Evolutionary conservation across 1,139 yeast genomes (phyloP).

Genomic region (Geotrichum histeridarum): DNA sequence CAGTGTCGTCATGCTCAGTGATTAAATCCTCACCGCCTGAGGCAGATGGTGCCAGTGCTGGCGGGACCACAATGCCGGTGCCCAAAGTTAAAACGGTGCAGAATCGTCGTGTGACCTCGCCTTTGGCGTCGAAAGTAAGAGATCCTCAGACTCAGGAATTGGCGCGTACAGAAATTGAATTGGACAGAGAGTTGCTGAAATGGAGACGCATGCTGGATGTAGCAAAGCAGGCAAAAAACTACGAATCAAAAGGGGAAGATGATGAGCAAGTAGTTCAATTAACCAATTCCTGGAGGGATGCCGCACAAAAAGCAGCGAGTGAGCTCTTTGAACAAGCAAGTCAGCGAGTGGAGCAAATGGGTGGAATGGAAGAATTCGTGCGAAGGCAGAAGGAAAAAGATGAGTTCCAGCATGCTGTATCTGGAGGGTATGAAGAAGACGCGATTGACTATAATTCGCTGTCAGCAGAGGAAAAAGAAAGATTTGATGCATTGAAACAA

Average conservation of each 20-base stretch:
- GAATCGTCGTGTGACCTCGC: conserved; percentile 20
- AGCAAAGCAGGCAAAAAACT: conserved; percentile 38
- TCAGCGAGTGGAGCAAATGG: conserved; percentile 41
- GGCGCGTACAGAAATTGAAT: conserved; percentile 23
- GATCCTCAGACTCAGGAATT: conserved; percentile 13
- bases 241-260: conserved; percentile 31
- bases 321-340: conserved; percentile 42
- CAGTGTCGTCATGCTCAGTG: background rate
- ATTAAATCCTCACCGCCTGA: too few relatives aligned
- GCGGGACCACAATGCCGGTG: background rate
- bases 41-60: too few relatives aligned
- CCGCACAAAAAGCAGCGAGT: conserved; percentile 44
- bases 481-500: conserved; percentile 23
- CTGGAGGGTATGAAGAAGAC: conserved; percentile 22
- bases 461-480: conserved; percentile 32
- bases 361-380: conserved; percentile 44
- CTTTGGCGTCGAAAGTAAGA: conserved; percentile 13
- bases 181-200: conserved; percentile 32
- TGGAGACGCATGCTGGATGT: conserved; percentile 32
- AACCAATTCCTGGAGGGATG: conserved; percentile 44
- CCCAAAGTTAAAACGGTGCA: background rate
- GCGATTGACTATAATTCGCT: conserved; percentile 37
- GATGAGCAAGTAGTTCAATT: conserved; percentile 29
- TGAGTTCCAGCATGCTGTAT: conserved; percentile 10
- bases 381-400: conserved; percentile 35